A percentile compares a stretch with the other conserved stretches of the same genome.
Evolutionary conservation across 75 land plant species (phyloP).

Genomic region (Pseudotsuga menziesii): DNA sequence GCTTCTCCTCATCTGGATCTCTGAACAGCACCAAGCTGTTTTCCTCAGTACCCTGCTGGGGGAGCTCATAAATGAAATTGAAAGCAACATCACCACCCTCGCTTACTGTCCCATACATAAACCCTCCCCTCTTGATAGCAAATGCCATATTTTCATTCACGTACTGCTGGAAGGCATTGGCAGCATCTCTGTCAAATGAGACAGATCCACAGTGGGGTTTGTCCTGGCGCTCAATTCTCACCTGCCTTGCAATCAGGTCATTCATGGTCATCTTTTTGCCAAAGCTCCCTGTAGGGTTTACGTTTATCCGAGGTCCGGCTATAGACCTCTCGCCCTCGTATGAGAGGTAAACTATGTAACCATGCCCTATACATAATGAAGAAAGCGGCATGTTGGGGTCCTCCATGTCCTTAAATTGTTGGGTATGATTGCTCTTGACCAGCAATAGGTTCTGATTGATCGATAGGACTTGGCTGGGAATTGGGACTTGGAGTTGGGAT

Average conservation of each 20-base stretch:
- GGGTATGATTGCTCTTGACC: constrained; percentile 36
- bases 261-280: constrained; percentile 97
- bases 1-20: constrained; percentile 77
- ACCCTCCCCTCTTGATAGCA: constrained; percentile 78
- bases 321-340: constrained; percentile 59
- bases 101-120: constrained; percentile 74
- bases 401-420: constrained; percentile 41
- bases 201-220: constrained; percentile 46
- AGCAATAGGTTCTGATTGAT: constrained; percentile 63
- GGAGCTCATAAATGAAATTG: constrained; percentile 71
- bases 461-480: constrained; percentile 60
- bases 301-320: constrained; percentile 20
- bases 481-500: constrained; percentile 66
- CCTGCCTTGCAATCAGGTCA: constrained; percentile 90
- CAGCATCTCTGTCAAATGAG: constrained; percentile 87
- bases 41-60: constrained; percentile 92
- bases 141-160: constrained; percentile 83
- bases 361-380: constrained; percentile 54
- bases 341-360: constrained; percentile 63
- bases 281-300: constrained; percentile 73
- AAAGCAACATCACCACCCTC: constrained; percentile 55
- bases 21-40: constrained; percentile 50
- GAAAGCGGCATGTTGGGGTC: constrained; percentile 42
- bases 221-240: constrained; percentile 86
- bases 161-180: constrained; percentile 85